Evolutionary conservation across 2,329 filamentous ascomycete species (phyloP).

Genomic region (Venturia aucupariae): DNA sequence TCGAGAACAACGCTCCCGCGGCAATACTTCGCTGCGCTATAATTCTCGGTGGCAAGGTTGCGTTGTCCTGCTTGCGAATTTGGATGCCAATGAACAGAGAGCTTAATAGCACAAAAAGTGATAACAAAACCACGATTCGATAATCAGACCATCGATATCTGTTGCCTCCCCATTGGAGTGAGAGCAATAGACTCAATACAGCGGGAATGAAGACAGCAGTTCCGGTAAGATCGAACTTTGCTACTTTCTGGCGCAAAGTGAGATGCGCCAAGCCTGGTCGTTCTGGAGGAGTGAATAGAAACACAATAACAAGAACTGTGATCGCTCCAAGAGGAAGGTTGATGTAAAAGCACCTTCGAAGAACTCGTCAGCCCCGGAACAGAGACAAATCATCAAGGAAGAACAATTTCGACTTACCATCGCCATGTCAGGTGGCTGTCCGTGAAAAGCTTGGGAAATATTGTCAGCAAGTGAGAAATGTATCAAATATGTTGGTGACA

Average conservation of each 20-base stretch:
- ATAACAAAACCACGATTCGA: conserved; percentile 37
- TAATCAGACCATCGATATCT: conserved; percentile 33
- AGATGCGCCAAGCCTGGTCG: not conserved
- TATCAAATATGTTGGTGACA: not conserved
- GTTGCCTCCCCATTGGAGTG: conserved; percentile 29
- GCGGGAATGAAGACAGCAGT: conserved; percentile 25
- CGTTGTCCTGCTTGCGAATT: not conserved
- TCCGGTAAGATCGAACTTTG: conserved; percentile 17
- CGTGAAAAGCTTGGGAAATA: conserved; percentile 23
- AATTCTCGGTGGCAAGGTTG: conserved; percentile 10
- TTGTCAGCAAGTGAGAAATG: not conserved
- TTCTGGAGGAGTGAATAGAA: not conserved
- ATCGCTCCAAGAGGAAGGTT: conserved; percentile 21
- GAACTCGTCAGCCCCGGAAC: not conserved
- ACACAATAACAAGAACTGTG: conserved; percentile 16
- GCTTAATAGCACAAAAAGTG: conserved; percentile 33
- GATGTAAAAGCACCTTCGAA: conserved; percentile 21
- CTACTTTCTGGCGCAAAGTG: not conserved
- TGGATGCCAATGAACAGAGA: conserved; percentile 29
- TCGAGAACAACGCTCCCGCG: not conserved
- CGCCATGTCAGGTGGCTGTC: conserved; percentile 30
- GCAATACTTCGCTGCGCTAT: not conserved
- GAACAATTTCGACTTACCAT: conserved; percentile 20
- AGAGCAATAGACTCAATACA: conserved; percentile 25
- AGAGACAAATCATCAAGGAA: not conserved